Conservation (phyloP, 495 filamentous ascomycete species). For the Penicillium parvum region DNA sequence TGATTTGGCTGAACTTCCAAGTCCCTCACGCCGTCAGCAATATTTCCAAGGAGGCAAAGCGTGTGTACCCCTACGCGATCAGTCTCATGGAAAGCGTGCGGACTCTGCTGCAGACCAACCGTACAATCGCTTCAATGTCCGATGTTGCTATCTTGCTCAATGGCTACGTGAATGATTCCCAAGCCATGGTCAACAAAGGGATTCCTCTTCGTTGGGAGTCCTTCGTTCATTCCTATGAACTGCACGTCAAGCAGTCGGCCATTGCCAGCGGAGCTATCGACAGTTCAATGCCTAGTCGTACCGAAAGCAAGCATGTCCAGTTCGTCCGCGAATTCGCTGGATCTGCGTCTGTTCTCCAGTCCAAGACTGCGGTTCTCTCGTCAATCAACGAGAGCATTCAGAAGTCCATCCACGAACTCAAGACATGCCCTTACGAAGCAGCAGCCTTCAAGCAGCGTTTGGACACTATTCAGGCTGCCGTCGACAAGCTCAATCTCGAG, state of each 20-base stretch:
- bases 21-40: conserved; percentile 93
- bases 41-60: conserved; percentile 92
- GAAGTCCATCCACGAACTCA: conserved; percentile 76
- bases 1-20: conserved; percentile 86
- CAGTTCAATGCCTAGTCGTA: conserved; percentile 49
- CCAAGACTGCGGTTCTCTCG: conserved; percentile 72
- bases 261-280: conserved; percentile 56
- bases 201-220: conserved; percentile 92
- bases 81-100: conserved; percentile 97
- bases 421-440: conserved; percentile 75
- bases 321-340: conserved; percentile 90
- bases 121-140: conserved; percentile 74
- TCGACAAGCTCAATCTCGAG: conserved; percentile 93
- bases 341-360: conserved; percentile 78
- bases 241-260: conserved; percentile 74
- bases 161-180: conserved; percentile 85
- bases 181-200: conserved; percentile 75
- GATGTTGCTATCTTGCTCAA: conserved; percentile 82
- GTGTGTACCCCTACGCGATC: conserved; percentile 95
- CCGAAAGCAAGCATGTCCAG: conserved; percentile 89
- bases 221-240: conserved; percentile 92
- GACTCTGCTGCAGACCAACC: conserved; percentile 80
- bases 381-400: conserved; percentile 79
- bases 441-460: conserved; percentile 73
- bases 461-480: conserved; percentile 76